Evolutionary conservation across 2,329 filamentous ascomycete genomes (phyloP).

Genomic region (Cladosporium cucumerinum): DNA sequence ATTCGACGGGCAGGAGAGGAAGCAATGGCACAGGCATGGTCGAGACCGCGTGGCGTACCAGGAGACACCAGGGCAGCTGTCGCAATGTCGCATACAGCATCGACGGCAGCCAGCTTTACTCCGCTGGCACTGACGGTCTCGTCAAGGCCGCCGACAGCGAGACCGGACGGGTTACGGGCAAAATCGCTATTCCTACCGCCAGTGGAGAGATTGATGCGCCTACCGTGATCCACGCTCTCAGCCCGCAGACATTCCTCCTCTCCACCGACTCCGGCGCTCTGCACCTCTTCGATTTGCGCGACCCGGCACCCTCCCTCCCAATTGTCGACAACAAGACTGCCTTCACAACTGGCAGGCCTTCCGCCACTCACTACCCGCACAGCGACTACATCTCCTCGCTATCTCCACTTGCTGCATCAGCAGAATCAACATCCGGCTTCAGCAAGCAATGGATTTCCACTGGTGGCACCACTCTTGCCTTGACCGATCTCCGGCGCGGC

Average conservation of each 20-base stretch:
- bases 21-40: slow-evolving; percentile 69
- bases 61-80: slow-evolving; percentile 91
- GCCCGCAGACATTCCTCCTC: slow-evolving; percentile 81
- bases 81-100: slow-evolving; percentile 72
- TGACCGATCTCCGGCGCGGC: slow-evolving; percentile 83
- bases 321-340: slow-evolving; percentile 31
- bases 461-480: slow-evolving; percentile 83
- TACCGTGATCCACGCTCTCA: slow-evolving; percentile 76
- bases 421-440: slow-evolving; percentile 80
- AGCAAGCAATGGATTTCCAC: slow-evolving; percentile 95
- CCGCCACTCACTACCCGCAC: slow-evolving; percentile 81
- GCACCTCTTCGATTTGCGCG: slow-evolving; percentile 80
- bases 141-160: slow-evolving; percentile 58
- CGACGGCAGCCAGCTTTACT: slow-evolving; percentile 68
- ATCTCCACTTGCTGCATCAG: slow-evolving; percentile 74
- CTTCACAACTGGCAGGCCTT: slow-evolving; percentile 60
- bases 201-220: slow-evolving; percentile 64
- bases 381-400: slow-evolving; percentile 90
- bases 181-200: slow-evolving; percentile 63
- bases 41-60: slow-evolving; percentile 80
- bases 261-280: slow-evolving; percentile 87
- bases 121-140: slow-evolving; percentile 60
- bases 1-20: slow-evolving; percentile 35
- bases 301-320: slow-evolving; percentile 45
- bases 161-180: slow-evolving; percentile 69